Base-by-base conservation (phyloP, 2,329 filamentous ascomycete species). In the Plectosphaerella plurivora region DNA sequence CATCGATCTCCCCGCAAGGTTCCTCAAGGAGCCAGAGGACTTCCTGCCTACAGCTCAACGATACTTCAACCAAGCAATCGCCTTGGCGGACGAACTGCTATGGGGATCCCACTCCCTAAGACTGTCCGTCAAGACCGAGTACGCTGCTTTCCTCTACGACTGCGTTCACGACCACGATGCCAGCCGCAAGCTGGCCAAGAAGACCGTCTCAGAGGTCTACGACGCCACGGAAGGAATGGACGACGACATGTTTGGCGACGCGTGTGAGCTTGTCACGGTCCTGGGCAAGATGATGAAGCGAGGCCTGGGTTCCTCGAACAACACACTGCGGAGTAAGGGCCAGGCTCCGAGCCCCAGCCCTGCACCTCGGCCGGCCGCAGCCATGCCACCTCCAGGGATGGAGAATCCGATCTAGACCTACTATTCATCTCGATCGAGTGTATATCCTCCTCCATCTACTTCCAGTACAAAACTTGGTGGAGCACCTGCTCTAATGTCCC, bases 211-310 rank as follows among this genome's bases (percentile, higher is more conserved):
- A 42, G 91, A 96, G 61, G 93, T 97, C 1, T 97, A 97, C 65
- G 88, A 91, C 53, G 91, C 91, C 2, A 85, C 88, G 50, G 92
- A 97, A 68, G 90, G 89, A 18, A 93, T 97, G 84, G 90, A 95
- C 54, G 92, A 97, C 63, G 91, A 95, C 59, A 95, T 94, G 76
- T 99, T 97, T 65, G 84, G 88, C 58, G 94, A 97, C 67, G 91
- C 92, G 0, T 91, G 91, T 53, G 88, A 93, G 62, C 78, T 97
- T 12, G 92, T 97, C 9, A 87, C 88, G 1, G 86, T 94, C 0
- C 70, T 97, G 1, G 91, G 90, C 7, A 89, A 87, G 63, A 94
- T 97, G 86, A 90, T 92, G 80, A 92, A 88, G 70, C 82, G 91
- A 48, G 87, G 87, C 2, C 66, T 84, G 3, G 73, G 69, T 5